Base-by-base conservation (phyloP, 805 yeast species). In the Candida patagonica region DNA sequence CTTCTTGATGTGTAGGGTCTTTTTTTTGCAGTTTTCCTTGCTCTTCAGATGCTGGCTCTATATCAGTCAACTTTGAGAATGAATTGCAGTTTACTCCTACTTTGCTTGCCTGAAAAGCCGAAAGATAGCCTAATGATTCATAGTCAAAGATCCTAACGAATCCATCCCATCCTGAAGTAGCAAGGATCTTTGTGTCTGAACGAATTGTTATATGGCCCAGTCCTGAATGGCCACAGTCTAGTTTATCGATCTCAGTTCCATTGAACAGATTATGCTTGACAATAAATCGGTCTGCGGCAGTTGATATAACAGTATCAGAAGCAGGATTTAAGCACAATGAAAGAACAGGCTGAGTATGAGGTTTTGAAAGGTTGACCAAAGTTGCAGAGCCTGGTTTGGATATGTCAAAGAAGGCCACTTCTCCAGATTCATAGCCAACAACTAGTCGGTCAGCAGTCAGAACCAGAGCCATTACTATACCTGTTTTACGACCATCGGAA, bases 361-460 rank as follows among this genome's bases (percentile, higher is more conserved):
- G 31, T 15, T 48, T 42, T 26, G 49, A 43, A 7, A 43, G 25
- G 25, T 53, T 49, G 1, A 49, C 30, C 10, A 42, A n/a, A 15
- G n/a, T 25, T 5, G 32, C 21, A 6, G 43, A 35, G n/a, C 13
- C 36, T n/a, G n/a, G n/a, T 10, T 31, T n/a, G 12, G 51, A 30
- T 3, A 71, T 23, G 9, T 47, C 37, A 22, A 53, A 61, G 1
- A 59, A 49, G 1, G 61, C 59, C 5, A 75, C 66, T 48, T 73
- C 77, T 0, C 95, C 94, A 13, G 82, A 77, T 54, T 84, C 95
- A 52, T 71, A 84, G 1, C 94, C 95, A 5, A 79, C 63, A 13
- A 57, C 41, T 7, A 55, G 45, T 2, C 52, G 48, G 3, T 38
- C 25, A 8, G 49, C 50, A 1, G 69, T 49, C 57, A 74, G 69